Evolutionary conservation across 345 rosid genomes (phyloP).

Genomic region (Clausena lansium): DNA sequence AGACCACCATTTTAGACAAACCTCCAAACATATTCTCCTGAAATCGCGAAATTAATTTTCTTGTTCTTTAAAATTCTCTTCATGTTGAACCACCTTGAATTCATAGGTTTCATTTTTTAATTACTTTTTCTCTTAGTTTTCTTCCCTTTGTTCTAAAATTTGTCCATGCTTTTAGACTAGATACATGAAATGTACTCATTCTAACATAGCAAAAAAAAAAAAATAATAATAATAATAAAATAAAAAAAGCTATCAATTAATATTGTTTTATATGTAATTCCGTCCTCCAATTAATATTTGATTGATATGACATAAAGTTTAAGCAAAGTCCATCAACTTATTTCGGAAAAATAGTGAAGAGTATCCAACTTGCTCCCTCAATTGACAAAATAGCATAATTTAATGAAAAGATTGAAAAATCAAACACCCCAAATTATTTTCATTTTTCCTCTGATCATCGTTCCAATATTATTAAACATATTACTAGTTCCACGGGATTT

Average conservation of each 20-base stretch:
- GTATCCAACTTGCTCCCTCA: too few species aligned
- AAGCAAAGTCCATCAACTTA: not conserved
- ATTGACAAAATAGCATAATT: too few species aligned
- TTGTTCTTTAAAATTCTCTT: not conserved
- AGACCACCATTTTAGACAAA: not conserved
- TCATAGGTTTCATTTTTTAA: not conserved
- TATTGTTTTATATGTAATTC: not conserved
- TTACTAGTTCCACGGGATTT: too few species aligned
- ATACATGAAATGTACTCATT: not conserved
- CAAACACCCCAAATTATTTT: too few species aligned
- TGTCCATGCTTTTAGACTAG: not conserved
- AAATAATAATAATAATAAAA: too few species aligned
- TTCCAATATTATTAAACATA: too few species aligned
- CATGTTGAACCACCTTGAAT: slow-evolving; percentile 5
- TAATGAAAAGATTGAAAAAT: too few species aligned
- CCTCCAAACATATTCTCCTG: not conserved
- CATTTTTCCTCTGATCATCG: too few species aligned
- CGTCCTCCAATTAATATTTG: not conserved
- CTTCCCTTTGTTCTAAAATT: not conserved
- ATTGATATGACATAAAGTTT: not conserved
- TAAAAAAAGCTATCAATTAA: not conserved
- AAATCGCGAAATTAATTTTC: not conserved
- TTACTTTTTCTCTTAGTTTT: not conserved
- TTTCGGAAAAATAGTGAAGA: not conserved
- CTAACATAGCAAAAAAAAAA: not conserved